Conservation (phyloP, 805 yeast genomes). For the Jamesozyma rosinii region DNA sequence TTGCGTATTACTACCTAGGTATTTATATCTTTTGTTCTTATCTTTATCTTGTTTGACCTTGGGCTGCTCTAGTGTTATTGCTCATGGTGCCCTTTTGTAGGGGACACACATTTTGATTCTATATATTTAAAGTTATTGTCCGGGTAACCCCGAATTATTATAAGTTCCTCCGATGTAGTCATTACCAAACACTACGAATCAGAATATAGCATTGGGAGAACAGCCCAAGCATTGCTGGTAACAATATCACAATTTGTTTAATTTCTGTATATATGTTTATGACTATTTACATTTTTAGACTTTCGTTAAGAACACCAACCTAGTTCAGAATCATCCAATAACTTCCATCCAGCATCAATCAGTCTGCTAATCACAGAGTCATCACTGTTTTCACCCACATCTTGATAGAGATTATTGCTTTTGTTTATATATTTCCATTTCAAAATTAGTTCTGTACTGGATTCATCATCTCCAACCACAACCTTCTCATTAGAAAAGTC, state of each 20-base stretch:
- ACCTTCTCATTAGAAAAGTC: conserved; percentile 6
- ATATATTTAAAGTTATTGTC: conserved; percentile 6
- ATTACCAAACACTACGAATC: too few relatives aligned
- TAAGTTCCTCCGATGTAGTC: too few relatives aligned
- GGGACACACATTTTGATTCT: conserved; percentile 4
- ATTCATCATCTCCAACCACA: conserved; percentile 5
- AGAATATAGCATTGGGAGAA: too few relatives aligned
- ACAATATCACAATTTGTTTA: too few relatives aligned
- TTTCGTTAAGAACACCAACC: conserved; percentile 22
- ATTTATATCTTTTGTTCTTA: too few relatives aligned
- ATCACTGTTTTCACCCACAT: conserved; percentile 1
- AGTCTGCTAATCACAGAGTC: conserved; percentile 9
- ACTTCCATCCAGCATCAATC: conserved; percentile 23
- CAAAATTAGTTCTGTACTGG: conserved; percentile 3
- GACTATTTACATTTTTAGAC: too few relatives aligned
- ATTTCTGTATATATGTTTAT: too few relatives aligned
- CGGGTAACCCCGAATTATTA: background rate
- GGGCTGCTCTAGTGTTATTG: background rate
- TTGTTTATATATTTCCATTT: conserved; percentile 7
- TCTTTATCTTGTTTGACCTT: background rate
- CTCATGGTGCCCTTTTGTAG: background rate
- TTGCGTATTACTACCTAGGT: background rate
- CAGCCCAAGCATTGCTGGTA: too few relatives aligned
- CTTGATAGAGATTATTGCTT: conserved; percentile 2
- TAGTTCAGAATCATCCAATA: conserved; percentile 26